Percentiles rank a stretch among this genome's conserved stretches.
Evolutionary conservation across 2,329 filamentous ascomycete genomes (phyloP).

Genomic region (Ophiocordyceps unilateralis): DNA sequence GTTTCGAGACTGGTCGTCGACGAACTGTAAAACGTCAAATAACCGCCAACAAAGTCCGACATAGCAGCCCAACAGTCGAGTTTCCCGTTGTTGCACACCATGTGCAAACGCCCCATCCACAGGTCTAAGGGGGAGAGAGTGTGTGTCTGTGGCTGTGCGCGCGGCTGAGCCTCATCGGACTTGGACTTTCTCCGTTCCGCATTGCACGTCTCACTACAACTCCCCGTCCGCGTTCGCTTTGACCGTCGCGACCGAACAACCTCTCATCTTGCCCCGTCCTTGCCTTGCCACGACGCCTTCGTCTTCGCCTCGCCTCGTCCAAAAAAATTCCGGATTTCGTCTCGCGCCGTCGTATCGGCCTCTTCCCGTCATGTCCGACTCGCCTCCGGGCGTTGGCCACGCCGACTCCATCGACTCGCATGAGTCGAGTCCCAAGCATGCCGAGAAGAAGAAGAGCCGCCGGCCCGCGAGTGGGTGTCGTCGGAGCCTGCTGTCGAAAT

Average conservation of each 20-base stretch:
- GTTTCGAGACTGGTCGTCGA: too few species aligned
- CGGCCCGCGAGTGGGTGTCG: constrained; percentile 64
- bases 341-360: neutral
- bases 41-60: too few species aligned
- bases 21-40: too few species aligned
- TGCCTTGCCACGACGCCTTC: neutral
- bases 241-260: neutral
- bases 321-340: too few species aligned
- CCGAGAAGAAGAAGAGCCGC: constrained; percentile 77
- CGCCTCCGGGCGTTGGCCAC: constrained; percentile 24
- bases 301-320: too few species aligned
- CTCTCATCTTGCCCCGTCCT: neutral
- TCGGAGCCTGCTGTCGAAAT: neutral
- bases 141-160: neutral
- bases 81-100: too few species aligned
- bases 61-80: too few species aligned
- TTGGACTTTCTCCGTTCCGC: neutral
- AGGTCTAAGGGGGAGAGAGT: too few species aligned
- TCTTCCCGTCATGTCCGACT: constrained; percentile 27
- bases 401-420: constrained; percentile 37
- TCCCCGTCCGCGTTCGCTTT: neutral
- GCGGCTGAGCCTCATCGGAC: neutral
- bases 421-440: constrained; percentile 30
- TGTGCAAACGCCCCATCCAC: too few species aligned
- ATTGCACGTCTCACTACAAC: neutral